Evolutionary conservation across 106 monocot species (phyloP).

Genomic region (Cymbidium sinense): DNA sequence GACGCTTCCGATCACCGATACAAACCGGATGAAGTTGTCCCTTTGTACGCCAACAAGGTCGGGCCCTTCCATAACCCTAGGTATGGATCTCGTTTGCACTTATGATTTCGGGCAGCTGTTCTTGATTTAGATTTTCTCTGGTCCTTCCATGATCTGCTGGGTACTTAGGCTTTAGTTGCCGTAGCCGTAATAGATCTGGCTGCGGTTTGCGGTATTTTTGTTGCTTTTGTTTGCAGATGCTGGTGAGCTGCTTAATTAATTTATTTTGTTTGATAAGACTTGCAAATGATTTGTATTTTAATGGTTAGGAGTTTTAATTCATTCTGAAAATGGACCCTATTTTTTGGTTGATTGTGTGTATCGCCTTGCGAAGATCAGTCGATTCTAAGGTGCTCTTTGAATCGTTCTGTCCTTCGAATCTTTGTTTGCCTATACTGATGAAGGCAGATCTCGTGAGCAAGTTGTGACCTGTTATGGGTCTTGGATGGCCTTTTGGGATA

Average conservation of each 20-base stretch:
- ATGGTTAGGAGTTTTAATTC: not conserved
- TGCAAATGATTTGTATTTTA: not conserved
- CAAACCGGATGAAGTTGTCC: slow-evolving; percentile 39
- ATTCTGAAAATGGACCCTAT: not conserved
- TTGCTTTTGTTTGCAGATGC: not conserved
- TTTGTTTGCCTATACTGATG: not conserved
- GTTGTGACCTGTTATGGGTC: not conserved
- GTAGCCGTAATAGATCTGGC: not conserved
- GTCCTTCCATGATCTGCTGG: not conserved
- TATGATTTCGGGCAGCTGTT: not conserved
- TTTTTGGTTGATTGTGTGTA: not conserved
- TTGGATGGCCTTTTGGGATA: not conserved
- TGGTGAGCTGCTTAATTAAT: not conserved
- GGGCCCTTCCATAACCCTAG: slow-evolving; percentile 71
- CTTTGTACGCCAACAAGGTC: slow-evolving; percentile 65
- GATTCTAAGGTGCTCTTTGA: not conserved
- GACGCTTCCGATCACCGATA: slow-evolving; percentile 60
- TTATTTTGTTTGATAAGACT: not conserved
- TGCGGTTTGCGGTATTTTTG: not conserved
- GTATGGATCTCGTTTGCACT: slow-evolving; percentile 13
- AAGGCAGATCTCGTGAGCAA: not conserved
- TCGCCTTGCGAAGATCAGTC: not conserved
- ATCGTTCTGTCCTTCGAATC: not conserved
- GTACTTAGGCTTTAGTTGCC: not conserved
- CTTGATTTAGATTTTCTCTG: not conserved